phyloP scores from a whole-genome alignment of 441 rosid species.

The Populus trichocarpa region DNA sequence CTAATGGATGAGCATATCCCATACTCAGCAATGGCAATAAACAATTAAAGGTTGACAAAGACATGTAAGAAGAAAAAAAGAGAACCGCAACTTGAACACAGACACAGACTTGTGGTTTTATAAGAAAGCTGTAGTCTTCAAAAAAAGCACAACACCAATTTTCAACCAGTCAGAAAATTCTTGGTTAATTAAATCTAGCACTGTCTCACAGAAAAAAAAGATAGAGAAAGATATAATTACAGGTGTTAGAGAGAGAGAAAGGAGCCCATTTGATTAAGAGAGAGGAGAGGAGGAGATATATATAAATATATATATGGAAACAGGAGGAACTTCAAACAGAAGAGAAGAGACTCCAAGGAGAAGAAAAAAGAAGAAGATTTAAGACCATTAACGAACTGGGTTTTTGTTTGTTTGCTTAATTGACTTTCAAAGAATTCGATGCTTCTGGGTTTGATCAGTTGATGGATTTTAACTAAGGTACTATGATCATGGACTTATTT shows the following conservation, averaged over 20 bases:
- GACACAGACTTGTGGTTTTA: background rate
- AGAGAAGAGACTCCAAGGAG: slow-evolving; percentile 20
- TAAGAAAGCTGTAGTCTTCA: background rate
- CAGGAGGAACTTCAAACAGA: slow-evolving; percentile 19
- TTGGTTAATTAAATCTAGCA: background rate
- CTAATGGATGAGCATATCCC: no score
- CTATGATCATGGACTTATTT: background rate
- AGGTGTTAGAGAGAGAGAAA: background rate
- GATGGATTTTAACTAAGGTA: background rate
- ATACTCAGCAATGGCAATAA: no score
- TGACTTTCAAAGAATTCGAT: background rate
- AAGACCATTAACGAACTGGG: background rate
- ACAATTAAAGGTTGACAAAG: background rate
- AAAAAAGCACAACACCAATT: background rate
- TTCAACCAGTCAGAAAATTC: slow-evolving; percentile 4
- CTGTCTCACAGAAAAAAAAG: background rate
- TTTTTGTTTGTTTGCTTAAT: background rate
- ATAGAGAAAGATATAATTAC: background rate
- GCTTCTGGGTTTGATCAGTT: slow-evolving; percentile 18
- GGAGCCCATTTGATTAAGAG: background rate
- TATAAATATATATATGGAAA: slow-evolving; percentile 17
- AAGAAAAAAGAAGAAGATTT: slow-evolving; percentile 33
- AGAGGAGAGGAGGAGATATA: background rate
- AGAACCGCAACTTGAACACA: background rate
- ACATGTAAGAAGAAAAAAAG: background rate